These are phyloP conservation scores for Chloris gayana DNA, from an alignment of 176 grass and related monocot genomes.

Conservation along the genomic window DNA sequence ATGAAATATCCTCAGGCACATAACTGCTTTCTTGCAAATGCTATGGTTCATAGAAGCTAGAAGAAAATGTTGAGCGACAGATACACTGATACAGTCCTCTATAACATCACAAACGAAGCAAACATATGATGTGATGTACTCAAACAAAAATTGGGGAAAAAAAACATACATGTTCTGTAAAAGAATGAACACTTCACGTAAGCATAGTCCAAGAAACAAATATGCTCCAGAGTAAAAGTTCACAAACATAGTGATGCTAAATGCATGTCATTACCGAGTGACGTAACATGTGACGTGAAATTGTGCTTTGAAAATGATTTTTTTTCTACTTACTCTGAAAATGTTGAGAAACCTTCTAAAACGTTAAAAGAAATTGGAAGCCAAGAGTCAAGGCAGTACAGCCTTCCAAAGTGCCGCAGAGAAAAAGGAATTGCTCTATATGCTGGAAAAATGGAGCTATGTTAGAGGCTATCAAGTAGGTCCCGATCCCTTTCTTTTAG, in stretches of 20 bases:
- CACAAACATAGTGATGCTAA: too few relatives aligned
- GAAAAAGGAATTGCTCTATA: neutral
- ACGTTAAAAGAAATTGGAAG: neutral
- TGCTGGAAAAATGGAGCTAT: neutral
- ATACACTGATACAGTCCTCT: neutral
- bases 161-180: too few relatives aligned
- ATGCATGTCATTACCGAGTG: too few relatives aligned
- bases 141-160: too few relatives aligned
- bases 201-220: too few relatives aligned
- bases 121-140: neutral
- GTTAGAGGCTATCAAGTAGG: neutral
- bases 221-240: too few relatives aligned
- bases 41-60: conserved; percentile 5
- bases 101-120: neutral
- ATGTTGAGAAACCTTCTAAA: neutral
- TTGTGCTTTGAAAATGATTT: neutral
- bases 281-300: too few relatives aligned
- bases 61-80: neutral
- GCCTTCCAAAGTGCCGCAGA: neutral
- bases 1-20: neutral
- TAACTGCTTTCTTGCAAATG: neutral
- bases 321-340: too few relatives aligned
- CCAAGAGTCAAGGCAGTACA: neutral
- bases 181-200: too few relatives aligned
- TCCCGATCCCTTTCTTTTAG: neutral